Percentiles rank a stretch among this genome's conserved stretches.
Evolutionary conservation across 2,329 filamentous ascomycete genomes (phyloP).

Genomic region (Pestalotiopsis sp.): DNA sequence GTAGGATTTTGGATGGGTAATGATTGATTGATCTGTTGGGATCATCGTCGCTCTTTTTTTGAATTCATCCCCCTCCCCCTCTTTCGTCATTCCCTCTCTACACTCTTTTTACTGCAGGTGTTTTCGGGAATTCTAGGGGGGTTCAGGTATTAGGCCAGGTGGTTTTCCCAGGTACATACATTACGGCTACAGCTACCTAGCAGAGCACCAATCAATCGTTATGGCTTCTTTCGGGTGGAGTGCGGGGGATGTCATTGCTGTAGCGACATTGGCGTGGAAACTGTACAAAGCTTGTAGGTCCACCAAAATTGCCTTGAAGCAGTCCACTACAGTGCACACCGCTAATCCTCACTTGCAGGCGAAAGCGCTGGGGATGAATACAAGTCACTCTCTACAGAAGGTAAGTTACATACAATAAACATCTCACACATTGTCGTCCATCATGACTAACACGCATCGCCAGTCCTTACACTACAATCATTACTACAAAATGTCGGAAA

Average conservation of each 20-base stretch:
- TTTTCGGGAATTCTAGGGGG: background rate
- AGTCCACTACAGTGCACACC: background rate
- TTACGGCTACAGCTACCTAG: background rate
- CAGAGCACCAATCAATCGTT: background rate
- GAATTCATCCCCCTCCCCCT: background rate
- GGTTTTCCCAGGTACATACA: background rate
- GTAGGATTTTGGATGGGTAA: background rate
- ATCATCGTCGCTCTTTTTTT: background rate
- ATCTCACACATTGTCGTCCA: background rate
- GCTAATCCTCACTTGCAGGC: background rate
- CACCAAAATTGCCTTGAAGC: background rate
- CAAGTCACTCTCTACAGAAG: background rate
- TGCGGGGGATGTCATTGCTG: slow-evolving; percentile 4
- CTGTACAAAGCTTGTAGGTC: slow-evolving; percentile 8
- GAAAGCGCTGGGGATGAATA: background rate
- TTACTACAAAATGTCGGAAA: slow-evolving; percentile 4
- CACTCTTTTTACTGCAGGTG: background rate
- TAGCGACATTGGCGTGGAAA: slow-evolving; percentile 6
- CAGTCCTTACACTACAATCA: slow-evolving; percentile 2
- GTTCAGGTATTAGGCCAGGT: background rate
- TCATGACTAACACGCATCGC: background rate
- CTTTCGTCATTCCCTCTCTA: background rate
- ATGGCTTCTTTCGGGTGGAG: slow-evolving; percentile 9
- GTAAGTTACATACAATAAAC: background rate
- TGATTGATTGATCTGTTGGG: background rate